phyloP scores from a whole-genome alignment of 495 filamentous ascomycete species.

The Cercophora sp. region DNA sequence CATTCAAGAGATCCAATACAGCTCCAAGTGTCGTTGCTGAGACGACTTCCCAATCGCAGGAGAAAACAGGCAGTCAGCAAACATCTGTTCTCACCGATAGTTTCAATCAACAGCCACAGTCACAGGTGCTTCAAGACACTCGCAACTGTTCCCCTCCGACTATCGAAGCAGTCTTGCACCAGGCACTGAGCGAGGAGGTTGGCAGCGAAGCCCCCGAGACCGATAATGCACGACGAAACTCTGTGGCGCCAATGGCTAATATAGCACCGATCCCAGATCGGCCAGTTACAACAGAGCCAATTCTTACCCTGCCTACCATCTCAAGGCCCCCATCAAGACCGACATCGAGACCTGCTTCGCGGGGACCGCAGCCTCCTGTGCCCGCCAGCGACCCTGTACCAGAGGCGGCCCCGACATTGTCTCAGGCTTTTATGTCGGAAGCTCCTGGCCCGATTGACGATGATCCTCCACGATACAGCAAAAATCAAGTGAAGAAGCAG shows the following conservation, averaged over 20 bases:
- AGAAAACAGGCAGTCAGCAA: slow-evolving; percentile 5
- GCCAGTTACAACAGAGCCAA: slow-evolving; percentile 11
- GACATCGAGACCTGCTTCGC: slow-evolving; percentile 20
- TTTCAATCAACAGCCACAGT: neutral
- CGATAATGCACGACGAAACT: neutral
- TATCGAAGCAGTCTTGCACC: slow-evolving; percentile 2
- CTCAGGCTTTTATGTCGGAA: slow-evolving; percentile 22
- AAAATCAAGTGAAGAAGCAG: slow-evolving; percentile 54
- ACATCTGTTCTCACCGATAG: neutral
- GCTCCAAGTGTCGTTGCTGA: slow-evolving; percentile 19
- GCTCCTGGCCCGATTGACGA: slow-evolving; percentile 28
- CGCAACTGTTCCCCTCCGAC: neutral
- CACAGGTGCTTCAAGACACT: no score
- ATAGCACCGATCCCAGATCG: slow-evolving; percentile 14
- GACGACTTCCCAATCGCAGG: slow-evolving; percentile 5
- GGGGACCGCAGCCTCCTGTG: slow-evolving; percentile 7
- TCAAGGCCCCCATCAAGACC: slow-evolving; percentile 19
- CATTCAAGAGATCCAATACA: slow-evolving; percentile 26
- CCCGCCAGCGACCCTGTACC: slow-evolving; percentile 22
- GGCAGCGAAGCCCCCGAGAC: neutral
- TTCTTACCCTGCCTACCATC: slow-evolving; percentile 5
- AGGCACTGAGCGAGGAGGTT: slow-evolving; percentile 1
- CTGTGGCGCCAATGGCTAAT: neutral
- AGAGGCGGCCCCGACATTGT: slow-evolving; percentile 15
- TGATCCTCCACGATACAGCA: slow-evolving; percentile 34